Evolutionary conservation across 2,329 filamentous ascomycete species (phyloP).

Genomic region (Cladosporium sp.): DNA sequence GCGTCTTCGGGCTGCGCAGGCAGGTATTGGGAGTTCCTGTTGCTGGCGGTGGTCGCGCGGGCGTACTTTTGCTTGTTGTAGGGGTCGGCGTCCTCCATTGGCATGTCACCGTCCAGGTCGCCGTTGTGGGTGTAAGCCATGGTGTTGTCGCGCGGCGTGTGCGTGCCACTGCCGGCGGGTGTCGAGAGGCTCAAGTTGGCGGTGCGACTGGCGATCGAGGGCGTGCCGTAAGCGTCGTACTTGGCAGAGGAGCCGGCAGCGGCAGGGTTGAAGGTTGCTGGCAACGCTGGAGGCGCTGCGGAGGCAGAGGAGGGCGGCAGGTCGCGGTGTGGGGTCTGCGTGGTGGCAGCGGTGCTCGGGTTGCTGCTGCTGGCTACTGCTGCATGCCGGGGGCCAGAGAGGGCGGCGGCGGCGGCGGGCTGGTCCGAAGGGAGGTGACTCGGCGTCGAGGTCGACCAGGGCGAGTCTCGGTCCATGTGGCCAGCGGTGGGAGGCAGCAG

Average conservation of each 20-base stretch:
- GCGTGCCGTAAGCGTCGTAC: slow-evolving; percentile 26
- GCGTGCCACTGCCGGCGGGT: slow-evolving; percentile 18
- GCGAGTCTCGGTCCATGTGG: slow-evolving; percentile 17
- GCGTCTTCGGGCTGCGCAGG: slow-evolving; percentile 46
- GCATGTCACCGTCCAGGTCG: slow-evolving; percentile 47
- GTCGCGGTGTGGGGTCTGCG: slow-evolving; percentile 16
- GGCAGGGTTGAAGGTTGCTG: slow-evolving; percentile 1
- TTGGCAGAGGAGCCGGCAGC: slow-evolving; percentile 9
- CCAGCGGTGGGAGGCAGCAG: not conserved
- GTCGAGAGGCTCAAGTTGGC: slow-evolving; percentile 40
- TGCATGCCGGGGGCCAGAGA: slow-evolving; percentile 3
- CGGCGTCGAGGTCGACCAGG: slow-evolving; percentile 16
- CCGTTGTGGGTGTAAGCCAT: slow-evolving; percentile 39
- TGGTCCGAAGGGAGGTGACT: slow-evolving; percentile 14
- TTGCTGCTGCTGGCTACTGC: slow-evolving; percentile 12
- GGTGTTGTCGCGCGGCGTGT: slow-evolving; percentile 18
- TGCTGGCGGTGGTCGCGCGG: slow-evolving; percentile 59
- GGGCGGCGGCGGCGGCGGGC: not conserved
- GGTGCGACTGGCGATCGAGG: slow-evolving; percentile 38
- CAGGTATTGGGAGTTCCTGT: slow-evolving; percentile 71
- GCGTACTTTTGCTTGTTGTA: slow-evolving; percentile 87
- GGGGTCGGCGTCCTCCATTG: slow-evolving; percentile 86
- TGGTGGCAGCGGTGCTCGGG: not conserved
- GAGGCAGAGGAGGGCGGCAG: not conserved
- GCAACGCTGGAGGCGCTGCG: slow-evolving; percentile 4